Base-by-base conservation (phyloP, 2,329 filamentous ascomycete species). In the Fusarium heterosporum region DNA sequence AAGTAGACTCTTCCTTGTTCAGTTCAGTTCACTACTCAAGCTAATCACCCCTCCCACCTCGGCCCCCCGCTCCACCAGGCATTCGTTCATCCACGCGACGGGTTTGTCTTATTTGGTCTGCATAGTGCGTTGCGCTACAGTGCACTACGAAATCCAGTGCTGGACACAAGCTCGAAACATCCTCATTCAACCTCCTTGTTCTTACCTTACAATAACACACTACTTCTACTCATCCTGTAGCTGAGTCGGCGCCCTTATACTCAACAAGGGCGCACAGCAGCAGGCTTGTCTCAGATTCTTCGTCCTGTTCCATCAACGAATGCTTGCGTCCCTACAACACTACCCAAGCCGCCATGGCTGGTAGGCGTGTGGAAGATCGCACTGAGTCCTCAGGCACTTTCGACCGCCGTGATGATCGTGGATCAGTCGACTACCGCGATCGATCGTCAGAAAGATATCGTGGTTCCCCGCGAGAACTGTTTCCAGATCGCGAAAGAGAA, bases 271-370 rank as follows among this genome's bases (percentile, higher is more conserved):
- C 19, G 38, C 34, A 48, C 25, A 13, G 25, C 38, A 43, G 47
- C 40, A 36, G 22, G 43, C 40, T 48, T 40, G 46, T 54, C 42
- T 61, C 39, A 40, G 19, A 39, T 29, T 12, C 19, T 40, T 40
- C 49, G 26, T 16, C 43, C 8, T 30, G 12, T 36, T 42, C 29
- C 19, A 34, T 42, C 47, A 41, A 52, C 62, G 68, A 47, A 72
- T 72, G 70, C 53, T 57, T 34, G 38, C 43, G 32, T n/a, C 48
- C 38, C 38, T 29, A 28, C 25, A 19, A 29, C 41, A 49, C 55
- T 52, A 49, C 55, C 47, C 60, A 61, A 64, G 68, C 68, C 65
- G 54, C 43, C 19, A 72, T 73, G 71, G 64, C 62, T 48, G 59
- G 64, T 50, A 69, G 64, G 63, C 16, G 34, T 36, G 7, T 9